Evolutionary conservation across 805 yeast genomes (phyloP), one percentile per base, ranked within the genome.

Genomic region (Wickerhamiella spandovensis): DNA sequence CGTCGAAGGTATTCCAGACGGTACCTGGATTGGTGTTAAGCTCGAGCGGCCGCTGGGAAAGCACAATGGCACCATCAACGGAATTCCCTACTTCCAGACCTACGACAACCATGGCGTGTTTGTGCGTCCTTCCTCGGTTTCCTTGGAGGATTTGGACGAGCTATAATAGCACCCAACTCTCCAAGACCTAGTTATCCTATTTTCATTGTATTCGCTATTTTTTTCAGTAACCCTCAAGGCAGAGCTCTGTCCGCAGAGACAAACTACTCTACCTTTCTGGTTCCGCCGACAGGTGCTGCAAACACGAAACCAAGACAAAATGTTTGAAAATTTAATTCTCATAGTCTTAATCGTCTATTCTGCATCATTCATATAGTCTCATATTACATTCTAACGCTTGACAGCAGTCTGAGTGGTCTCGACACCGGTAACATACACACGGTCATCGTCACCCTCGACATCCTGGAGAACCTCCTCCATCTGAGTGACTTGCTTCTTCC

Each of bases 11-110:
- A 75, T 88, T 28, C 56, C 65, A 1, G 53, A 60, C 1, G 58
- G 58, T 5, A 32, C 39, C 1, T 90, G 97, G 96, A 74, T 84
- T 28, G 97, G 97, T 0, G 75, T 90, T 3, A 84, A 81, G 57
- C 79, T 88, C 49, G 92, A 84, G 57, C 87, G 84, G 56, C 90
- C 97, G 0, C 74, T 76, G 7, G 97, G 97, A 5, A 86, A 83
- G 63, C 86, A 89, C 60, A 78, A 86, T 60, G 97, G 97, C 0
- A 66, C 77, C 20, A 68, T 87, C 39, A 76, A 78, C 35, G 88
- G 85, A 0, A 62, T 57, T 0, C 59, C 71, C 35, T 74, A 84
- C 55, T 89, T 90, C 61, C 60, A 67, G 4, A 77, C 87, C 30
- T 59, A 60, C 5, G 59, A 59, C 0, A 73, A 74, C 20, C 80